Base-by-base conservation (phyloP, 2,329 filamentous ascomycete species). In the Aspergillus sp. region DNA sequence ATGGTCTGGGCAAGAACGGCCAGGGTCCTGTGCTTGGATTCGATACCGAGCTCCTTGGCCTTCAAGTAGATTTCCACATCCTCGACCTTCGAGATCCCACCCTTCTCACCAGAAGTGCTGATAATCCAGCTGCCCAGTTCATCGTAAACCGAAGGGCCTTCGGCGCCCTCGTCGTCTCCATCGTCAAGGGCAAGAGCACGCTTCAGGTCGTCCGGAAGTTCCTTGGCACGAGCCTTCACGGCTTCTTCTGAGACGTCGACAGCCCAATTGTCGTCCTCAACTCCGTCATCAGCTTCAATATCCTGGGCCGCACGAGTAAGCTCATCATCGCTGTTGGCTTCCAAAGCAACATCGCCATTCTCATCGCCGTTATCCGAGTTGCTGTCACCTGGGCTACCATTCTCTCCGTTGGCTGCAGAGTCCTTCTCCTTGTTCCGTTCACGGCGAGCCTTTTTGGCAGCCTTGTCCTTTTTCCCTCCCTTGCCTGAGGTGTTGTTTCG, bases 191-290 rank as follows among this genome's bases (percentile, higher is more conserved):
- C 91, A 64, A 98, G 87, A 73, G 91, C 90, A 73, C 90, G 88
- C 85, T 97, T 96, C 73, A 99, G 89, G 73, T 98, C 95, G 66
- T 88, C 88, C n/a, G 95, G 91, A 51, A 99, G 89, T 65, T 92
- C 88, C 77, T 93, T 90, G 74, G 93, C 91, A 76, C 95, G 95
- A 69, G 93, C 93, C 80, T 89, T 93, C 81, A 98, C 89, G 65
- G 95, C 95, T 75, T 92, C 92, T 75, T 93, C 91, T 64, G 93
- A 97, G 81, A 96, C 95, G 75, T 99, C 95, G 59, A 98, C 91
- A 61, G 93, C 90, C 95, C 95, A 99, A 66, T 96, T 86, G 62
- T 96, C 88, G 65, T 97, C 91, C 76, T 93, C 90, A 70, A 86
- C 83, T 69, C 89, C 86, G 54, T 86, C 82, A 24, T 81, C 79